These are phyloP conservation scores for Protomyces lactucae-debilis DNA, from an alignment of 1,139 yeast species.

Conservation along the genomic window DNA sequence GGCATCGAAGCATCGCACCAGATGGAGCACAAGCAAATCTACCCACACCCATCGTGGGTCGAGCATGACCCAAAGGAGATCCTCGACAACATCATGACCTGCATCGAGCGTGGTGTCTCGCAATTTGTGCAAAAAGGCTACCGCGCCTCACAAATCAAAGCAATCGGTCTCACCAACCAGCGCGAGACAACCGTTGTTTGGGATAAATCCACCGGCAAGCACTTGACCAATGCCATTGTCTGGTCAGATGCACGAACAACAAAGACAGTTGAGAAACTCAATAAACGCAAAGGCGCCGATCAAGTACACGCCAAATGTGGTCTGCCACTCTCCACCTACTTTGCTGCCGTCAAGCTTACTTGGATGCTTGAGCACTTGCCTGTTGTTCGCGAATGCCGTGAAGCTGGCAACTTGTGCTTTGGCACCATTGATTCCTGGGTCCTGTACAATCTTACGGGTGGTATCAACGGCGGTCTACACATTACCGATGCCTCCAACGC, in stretches of 20 bases:
- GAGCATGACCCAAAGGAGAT: constrained; percentile 89
- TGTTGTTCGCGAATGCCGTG: constrained; percentile 64
- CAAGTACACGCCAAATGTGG: constrained; percentile 68
- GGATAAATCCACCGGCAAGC: constrained; percentile 78
- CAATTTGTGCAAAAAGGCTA: constrained; percentile 38
- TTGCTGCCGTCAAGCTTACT: constrained; percentile 82
- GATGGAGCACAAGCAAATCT: constrained; percentile 55
- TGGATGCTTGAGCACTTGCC: constrained; percentile 85
- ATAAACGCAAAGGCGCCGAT: constrained; percentile 56
- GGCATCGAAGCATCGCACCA: constrained; percentile 81
- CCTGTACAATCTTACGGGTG: constrained; percentile 75
- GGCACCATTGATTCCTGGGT: constrained; percentile 97
- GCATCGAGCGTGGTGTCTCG: constrained; percentile 40
- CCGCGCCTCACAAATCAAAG: constrained; percentile 38
- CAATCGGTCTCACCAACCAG: constrained; percentile 76
- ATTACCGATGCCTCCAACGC: constrained; percentile 91
- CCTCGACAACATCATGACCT: constrained; percentile 59
- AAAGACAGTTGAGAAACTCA: constrained; percentile 62
- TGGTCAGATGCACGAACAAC: constrained; percentile 94
- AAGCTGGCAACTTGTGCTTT: constrained; percentile 72
- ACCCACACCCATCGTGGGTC: constrained; percentile 48
- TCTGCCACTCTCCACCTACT: constrained; percentile 82
- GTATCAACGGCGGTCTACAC: constrained; percentile 42
- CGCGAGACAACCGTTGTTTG: constrained; percentile 91
- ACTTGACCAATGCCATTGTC: constrained; percentile 82